Evolutionary conservation across 176 grass and related monocot genomes (phyloP).

Genomic region (Themeda triandra): DNA sequence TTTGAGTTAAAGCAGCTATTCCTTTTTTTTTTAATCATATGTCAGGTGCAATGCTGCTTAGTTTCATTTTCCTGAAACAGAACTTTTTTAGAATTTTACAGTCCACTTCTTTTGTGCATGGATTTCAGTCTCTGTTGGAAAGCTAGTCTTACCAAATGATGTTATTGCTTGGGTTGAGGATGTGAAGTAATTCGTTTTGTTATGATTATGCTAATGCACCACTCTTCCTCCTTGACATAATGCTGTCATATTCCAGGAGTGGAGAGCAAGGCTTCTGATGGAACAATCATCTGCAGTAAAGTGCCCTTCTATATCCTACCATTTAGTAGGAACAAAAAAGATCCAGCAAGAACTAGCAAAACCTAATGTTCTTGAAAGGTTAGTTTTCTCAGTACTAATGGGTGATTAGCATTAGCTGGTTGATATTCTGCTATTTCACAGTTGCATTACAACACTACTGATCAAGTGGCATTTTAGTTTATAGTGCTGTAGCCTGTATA

Average conservation of each 20-base stretch:
- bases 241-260: conserved; percentile 54
- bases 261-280: conserved; percentile 78
- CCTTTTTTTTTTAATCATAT: not conserved
- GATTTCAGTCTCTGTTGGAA: too few relatives aligned
- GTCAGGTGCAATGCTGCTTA: not conserved
- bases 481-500: not conserved
- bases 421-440: not conserved
- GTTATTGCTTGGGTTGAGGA: not conserved
- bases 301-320: conserved; percentile 87
- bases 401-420: too few relatives aligned
- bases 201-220: not conserved
- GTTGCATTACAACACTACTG: not conserved
- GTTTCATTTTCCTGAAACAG: not conserved
- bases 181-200: not conserved
- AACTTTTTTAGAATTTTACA: too few relatives aligned
- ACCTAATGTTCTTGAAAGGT: conserved; percentile 91
- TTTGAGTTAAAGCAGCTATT: not conserved
- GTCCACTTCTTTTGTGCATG: too few relatives aligned
- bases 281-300: conserved; percentile 88
- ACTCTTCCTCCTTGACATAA: not conserved
- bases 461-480: not conserved
- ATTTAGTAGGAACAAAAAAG: conserved; percentile 80
- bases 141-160: not conserved
- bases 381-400: conserved; percentile 7
- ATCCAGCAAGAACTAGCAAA: conserved; percentile 91